A percentile compares a stretch with the other conserved stretches of the same genome.
These are phyloP conservation scores for Malbranchea zuffiana DNA, from an alignment of 2,329 filamentous ascomycete species.

Conservation along the genomic window DNA sequence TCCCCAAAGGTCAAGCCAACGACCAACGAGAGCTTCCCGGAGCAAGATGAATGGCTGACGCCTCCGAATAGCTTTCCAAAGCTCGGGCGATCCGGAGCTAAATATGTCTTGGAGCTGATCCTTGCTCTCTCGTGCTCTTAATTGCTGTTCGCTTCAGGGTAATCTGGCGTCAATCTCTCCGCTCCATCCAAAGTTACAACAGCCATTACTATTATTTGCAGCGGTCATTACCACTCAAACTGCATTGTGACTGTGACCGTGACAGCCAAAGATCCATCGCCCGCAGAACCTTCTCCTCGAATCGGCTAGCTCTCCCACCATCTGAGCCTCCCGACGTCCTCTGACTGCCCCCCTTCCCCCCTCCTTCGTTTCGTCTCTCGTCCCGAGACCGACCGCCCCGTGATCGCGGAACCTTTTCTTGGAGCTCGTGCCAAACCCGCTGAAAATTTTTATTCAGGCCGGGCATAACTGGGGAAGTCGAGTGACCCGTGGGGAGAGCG, in stretches of 20 bases:
- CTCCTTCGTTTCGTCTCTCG: background rate
- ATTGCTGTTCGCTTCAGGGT: no score
- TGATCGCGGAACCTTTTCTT: background rate
- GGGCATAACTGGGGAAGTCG: background rate
- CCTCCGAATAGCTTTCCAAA: no score
- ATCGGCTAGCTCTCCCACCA: background rate
- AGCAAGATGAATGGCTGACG: no score
- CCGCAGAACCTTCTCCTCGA: background rate
- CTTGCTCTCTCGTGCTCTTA: no score
- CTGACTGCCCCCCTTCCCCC: background rate
- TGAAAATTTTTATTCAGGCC: background rate
- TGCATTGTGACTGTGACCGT: slow-evolving; percentile 11
- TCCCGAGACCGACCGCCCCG: no score
- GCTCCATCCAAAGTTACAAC: background rate
- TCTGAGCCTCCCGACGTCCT: background rate
- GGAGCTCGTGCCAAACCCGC: background rate
- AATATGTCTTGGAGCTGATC: no score
- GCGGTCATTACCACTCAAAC: slow-evolving; percentile 3
- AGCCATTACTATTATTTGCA: background rate
- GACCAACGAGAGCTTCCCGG: no score
- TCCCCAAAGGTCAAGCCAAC: no score
- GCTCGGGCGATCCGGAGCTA: no score
- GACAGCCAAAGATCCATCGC: slow-evolving; percentile 1
- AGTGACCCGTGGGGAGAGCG: background rate
- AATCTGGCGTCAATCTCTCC: background rate